Conservation (phyloP, 2,329 filamentous ascomycete genomes). For the Colletotrichum tanaceti region DNA sequence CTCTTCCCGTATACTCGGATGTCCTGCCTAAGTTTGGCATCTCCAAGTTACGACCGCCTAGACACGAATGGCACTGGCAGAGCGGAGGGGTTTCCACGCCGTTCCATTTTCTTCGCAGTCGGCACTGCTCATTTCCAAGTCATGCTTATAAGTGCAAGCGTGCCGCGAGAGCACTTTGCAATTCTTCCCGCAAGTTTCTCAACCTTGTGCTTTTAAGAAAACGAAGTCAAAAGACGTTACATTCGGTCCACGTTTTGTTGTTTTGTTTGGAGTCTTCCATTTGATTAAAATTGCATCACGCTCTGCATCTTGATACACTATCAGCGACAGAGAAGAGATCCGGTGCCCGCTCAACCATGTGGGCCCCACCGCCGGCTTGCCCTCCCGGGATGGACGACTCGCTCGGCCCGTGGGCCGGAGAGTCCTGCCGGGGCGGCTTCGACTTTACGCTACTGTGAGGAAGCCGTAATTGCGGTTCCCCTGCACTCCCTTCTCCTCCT, state of each 20-base stretch:
- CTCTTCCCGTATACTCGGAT: constrained; percentile 6
- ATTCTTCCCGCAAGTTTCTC: neutral
- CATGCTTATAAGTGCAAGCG: neutral
- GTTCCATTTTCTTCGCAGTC: neutral
- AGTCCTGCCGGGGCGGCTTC: constrained; percentile 45
- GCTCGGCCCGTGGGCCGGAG: constrained; percentile 39
- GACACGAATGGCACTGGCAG: neutral
- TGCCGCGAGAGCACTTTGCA: neutral
- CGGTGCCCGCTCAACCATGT: constrained; percentile 23
- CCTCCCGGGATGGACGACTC: constrained; percentile 32
- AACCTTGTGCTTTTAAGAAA: neutral
- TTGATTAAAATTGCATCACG: constrained; percentile 11
- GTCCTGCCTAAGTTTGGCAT: constrained; percentile 20
- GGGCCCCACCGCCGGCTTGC: constrained; percentile 29
- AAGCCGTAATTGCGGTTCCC: constrained; percentile 43
- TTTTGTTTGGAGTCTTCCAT: constrained; percentile 30
- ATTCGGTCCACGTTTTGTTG: constrained; percentile 27
- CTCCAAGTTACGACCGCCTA: neutral
- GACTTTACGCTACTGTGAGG: constrained; percentile 48
- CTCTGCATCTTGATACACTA: constrained; percentile 28
- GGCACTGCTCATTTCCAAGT: neutral
- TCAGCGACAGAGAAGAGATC: constrained; percentile 8
- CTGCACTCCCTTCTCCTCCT: constrained; percentile 32
- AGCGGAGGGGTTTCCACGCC: neutral
- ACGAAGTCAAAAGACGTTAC: constrained; percentile 20